Percentiles rank a stretch among this genome's conserved stretches.
Conservation (phyloP, 2,329 filamentous ascomycete genomes). For the Fusarium sp. region DNA sequence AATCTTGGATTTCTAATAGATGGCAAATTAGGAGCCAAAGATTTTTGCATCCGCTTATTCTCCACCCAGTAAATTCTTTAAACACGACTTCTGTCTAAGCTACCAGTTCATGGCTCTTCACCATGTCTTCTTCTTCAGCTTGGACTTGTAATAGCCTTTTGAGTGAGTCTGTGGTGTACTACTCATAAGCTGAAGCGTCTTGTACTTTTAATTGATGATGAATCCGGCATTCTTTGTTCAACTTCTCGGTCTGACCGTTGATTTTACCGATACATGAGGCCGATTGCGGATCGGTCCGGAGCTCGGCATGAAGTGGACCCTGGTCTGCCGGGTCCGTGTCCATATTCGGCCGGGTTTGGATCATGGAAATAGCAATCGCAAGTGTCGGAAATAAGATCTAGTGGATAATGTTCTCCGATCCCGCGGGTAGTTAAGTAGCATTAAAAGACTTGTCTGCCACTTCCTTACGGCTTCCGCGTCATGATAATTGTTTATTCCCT, state of each 20-base stretch:
- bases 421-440: constrained; percentile 34
- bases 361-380: constrained; percentile 38
- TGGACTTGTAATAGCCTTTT: neutral
- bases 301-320: constrained; percentile 23
- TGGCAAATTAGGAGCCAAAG: neutral
- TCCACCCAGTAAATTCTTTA: neutral
- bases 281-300: constrained; percentile 21
- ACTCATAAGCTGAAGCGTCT: neutral
- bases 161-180: neutral
- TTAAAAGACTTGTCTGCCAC: constrained; percentile 29
- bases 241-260: neutral
- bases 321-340: constrained; percentile 13
- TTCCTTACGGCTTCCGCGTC: constrained; percentile 6
- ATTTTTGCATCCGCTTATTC: neutral
- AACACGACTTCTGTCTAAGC: neutral
- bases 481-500: constrained; percentile 5
- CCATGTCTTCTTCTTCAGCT: neutral
- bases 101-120: neutral
- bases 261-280: constrained; percentile 5
- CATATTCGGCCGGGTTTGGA: constrained; percentile 6
- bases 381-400: constrained; percentile 37
- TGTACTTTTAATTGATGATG: neutral
- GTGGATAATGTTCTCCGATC: constrained; percentile 35
- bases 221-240: neutral
- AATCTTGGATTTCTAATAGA: constrained; percentile 11